phyloP scores from a whole-genome alignment of 441 rosid genomes.

The Euphorbia corollata region DNA sequence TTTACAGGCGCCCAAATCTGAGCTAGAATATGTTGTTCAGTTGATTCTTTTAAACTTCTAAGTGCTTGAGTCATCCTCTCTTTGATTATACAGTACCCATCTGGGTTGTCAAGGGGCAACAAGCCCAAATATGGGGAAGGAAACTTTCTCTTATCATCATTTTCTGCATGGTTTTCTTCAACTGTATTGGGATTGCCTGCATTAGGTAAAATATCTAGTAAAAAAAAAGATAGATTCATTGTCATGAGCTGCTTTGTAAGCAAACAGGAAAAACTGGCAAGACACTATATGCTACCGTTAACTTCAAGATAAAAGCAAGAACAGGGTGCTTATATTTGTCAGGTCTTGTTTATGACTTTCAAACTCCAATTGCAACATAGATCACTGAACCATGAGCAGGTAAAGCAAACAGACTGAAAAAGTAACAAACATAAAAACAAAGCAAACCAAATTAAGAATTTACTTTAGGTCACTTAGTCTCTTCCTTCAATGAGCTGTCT shows the following conservation, averaged over 20 bases:
- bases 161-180: constrained; percentile 32
- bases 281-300: not conserved
- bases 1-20: constrained; percentile 93
- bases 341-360: not conserved
- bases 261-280: not conserved
- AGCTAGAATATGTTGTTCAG: constrained; percentile 72
- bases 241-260: too few relatives aligned
- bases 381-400: not conserved
- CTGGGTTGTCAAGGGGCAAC: constrained; percentile 52
- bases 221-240: not conserved
- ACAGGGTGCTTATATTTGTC: not conserved
- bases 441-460: not conserved
- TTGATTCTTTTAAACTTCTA: constrained; percentile 64
- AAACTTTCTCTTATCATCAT: constrained; percentile 26
- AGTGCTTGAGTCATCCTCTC: constrained; percentile 86
- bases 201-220: constrained; percentile 21
- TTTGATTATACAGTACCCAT: constrained; percentile 53
- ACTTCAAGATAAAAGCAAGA: not conserved
- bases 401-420: not conserved
- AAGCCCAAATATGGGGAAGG: constrained; percentile 44
- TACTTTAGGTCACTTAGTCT: not conserved
- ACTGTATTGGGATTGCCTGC: constrained; percentile 48
- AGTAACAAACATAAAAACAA: not conserved
- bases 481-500: not conserved
- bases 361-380: not conserved